These are phyloP conservation scores for Endocalyx cinctus DNA, from an alignment of 2,329 filamentous ascomycete species.

Conservation along the genomic window DNA sequence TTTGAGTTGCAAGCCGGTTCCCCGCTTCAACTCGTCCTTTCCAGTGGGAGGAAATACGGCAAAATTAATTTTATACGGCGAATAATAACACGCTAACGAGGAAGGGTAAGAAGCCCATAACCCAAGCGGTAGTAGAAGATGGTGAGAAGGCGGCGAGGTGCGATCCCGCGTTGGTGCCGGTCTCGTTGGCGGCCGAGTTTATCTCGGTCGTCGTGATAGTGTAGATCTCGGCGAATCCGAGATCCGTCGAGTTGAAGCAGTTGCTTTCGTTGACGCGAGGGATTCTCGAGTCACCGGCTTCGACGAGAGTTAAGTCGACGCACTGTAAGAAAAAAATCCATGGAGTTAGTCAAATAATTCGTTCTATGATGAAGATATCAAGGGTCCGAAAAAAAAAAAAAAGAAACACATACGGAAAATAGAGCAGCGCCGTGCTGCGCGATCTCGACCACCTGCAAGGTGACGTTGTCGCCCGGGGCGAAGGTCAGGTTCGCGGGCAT, in stretches of 20 bases:
- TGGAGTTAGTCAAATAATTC: too few relatives aligned
- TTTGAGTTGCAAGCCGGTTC: too few relatives aligned
- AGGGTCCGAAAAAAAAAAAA: too few relatives aligned
- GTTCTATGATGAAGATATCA: too few relatives aligned
- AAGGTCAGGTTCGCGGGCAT: constrained; percentile 68
- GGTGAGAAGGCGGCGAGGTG: too few relatives aligned
- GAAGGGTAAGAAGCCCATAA: constrained; percentile 40
- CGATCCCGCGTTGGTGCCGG: constrained; percentile 24
- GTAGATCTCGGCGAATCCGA: constrained; percentile 75
- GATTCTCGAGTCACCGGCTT: constrained; percentile 64
- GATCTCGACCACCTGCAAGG: constrained; percentile 68
- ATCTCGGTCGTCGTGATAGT: constrained; percentile 51
- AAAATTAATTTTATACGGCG: constrained; percentile 34
- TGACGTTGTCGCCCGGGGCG: constrained; percentile 76
- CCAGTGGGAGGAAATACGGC: too few relatives aligned
- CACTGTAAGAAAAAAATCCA: constrained; percentile 54
- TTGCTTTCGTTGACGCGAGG: constrained; percentile 71
- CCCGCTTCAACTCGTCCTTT: too few relatives aligned
- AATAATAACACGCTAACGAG: constrained; percentile 34
- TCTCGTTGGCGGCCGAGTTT: constrained; percentile 29
- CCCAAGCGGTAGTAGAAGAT: too few relatives aligned
- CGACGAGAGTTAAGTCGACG: constrained; percentile 88
- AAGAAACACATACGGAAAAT: constrained; percentile 66
- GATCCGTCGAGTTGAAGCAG: constrained; percentile 81
- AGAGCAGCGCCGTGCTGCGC: constrained; percentile 68